These are phyloP conservation scores for Boeremia lycopersici DNA, from an alignment of 2,329 filamentous ascomycete genomes.

Conservation along the genomic window DNA sequence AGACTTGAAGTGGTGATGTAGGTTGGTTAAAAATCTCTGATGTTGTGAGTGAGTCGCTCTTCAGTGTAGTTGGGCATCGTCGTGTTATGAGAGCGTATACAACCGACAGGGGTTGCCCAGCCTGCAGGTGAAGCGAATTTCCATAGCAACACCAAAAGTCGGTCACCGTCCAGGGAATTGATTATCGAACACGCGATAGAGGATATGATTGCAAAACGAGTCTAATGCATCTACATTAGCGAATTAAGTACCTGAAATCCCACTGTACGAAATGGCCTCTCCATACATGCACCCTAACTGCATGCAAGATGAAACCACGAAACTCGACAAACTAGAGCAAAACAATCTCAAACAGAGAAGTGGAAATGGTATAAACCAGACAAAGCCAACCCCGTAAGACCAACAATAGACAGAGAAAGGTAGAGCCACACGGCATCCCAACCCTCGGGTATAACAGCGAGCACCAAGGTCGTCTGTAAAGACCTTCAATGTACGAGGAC, in stretches of 20 bases:
- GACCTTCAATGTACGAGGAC: conserved; percentile 21
- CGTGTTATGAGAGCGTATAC: conserved; percentile 9
- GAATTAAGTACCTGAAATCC: conserved; percentile 36
- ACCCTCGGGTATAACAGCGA: conserved; percentile 33
- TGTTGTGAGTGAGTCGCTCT: conserved; percentile 2
- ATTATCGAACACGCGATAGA: background rate
- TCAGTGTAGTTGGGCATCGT: conserved; percentile 12
- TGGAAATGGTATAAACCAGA: conserved; percentile 47
- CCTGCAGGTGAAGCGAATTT: conserved; percentile 7
- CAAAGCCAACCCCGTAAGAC: conserved; percentile 40
- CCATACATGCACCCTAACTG: conserved; percentile 13
- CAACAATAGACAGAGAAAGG: conserved; percentile 35
- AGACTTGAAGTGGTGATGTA: background rate
- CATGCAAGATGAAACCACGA: conserved; percentile 4
- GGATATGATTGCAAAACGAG: conserved; percentile 4
- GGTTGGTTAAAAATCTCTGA: background rate
- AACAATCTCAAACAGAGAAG: conserved; percentile 29
- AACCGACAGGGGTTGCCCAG: conserved; percentile 13
- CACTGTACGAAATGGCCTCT: conserved; percentile 4
- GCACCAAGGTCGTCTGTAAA: conserved; percentile 21
- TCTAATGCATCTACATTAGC: conserved; percentile 35
- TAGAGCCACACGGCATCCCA: conserved; percentile 15
- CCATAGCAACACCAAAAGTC: conserved; percentile 19
- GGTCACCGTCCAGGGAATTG: conserved; percentile 3
- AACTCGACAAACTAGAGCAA: conserved; percentile 28